phyloP scores from a whole-genome alignment of 1,139 yeast species.

The Meyerozyma guilliermondii region DNA sequence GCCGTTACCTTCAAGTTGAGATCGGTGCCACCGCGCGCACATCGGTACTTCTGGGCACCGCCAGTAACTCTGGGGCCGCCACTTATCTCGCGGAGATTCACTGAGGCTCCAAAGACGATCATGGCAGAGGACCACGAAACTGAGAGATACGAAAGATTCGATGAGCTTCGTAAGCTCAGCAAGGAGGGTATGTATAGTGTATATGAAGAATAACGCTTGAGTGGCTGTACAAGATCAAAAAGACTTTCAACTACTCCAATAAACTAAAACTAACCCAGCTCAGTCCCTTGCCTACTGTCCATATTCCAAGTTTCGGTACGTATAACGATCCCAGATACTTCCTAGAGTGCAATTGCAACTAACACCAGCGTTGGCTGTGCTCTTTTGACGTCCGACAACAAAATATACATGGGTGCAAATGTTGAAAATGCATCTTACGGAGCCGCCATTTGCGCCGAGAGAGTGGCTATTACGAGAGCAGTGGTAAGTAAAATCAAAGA shows the following conservation, averaged over 20 bases:
- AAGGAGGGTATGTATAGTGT: slow-evolving; percentile 22
- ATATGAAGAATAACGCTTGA: no score
- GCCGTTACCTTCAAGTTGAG: neutral
- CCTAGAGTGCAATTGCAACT: slow-evolving; percentile 7
- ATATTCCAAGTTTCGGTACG: slow-evolving; percentile 69
- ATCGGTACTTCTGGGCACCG: neutral
- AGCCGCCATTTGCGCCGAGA: slow-evolving; percentile 87
- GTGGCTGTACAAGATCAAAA: neutral
- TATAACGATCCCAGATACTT: slow-evolving; percentile 7
- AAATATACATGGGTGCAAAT: slow-evolving; percentile 67
- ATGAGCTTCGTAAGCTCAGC: slow-evolving; percentile 20
- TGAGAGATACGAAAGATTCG: slow-evolving; percentile 19
- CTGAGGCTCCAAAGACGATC: neutral
- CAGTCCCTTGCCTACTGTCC: slow-evolving; percentile 65
- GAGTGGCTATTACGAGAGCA: slow-evolving; percentile 71
- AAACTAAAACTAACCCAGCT: slow-evolving; percentile 27
- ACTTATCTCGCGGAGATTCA: neutral
- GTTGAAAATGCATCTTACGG: slow-evolving; percentile 92
- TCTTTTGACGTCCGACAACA: slow-evolving; percentile 48
- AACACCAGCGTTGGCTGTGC: slow-evolving; percentile 73
- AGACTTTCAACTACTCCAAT: no score
- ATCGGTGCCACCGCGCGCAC: slow-evolving; percentile 1
- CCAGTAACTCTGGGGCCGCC: neutral
- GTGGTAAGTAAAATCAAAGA: slow-evolving; percentile 32
- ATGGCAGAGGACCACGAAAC: neutral